Evolutionary conservation across 352 stramenopile genomes (phyloP).

Genomic region (Globisporangium splendens): DNA sequence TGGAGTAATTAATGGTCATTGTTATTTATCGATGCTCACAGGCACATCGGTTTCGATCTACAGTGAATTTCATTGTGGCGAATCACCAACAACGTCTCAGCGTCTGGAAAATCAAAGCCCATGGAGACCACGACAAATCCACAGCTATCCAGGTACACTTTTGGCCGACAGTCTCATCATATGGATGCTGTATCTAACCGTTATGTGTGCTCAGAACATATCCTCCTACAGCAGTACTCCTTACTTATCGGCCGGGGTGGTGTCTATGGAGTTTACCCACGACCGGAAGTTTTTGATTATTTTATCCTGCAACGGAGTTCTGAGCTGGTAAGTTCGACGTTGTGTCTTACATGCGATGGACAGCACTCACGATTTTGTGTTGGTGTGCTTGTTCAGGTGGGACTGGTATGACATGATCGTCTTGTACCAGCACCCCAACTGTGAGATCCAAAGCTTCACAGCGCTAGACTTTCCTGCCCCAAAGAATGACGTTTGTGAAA

Average conservation of each 20-base stretch:
- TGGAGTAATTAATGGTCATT: neutral
- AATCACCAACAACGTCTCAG: slow-evolving; percentile 13
- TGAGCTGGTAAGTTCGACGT: slow-evolving; percentile 23
- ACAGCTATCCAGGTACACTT: slow-evolving; percentile 6
- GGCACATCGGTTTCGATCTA: slow-evolving; percentile 14
- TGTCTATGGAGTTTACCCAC: slow-evolving; percentile 7
- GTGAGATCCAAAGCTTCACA: slow-evolving; percentile 20
- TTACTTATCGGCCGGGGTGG: neutral
- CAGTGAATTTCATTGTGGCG: slow-evolving; percentile 10
- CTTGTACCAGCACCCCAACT: slow-evolving; percentile 14
- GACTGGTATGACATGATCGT: slow-evolving; percentile 29
- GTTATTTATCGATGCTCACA: neutral
- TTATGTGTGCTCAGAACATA: slow-evolving; percentile 8
- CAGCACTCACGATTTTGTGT: slow-evolving; percentile 3
- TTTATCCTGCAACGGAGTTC: slow-evolving; percentile 14
- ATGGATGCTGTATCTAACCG: neutral
- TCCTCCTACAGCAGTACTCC: neutral
- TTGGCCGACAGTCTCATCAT: neutral
- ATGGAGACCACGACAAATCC: neutral
- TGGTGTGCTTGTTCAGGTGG: slow-evolving; percentile 22
- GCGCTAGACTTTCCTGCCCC: neutral
- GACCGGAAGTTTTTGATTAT: slow-evolving; percentile 5
- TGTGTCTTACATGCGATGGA: neutral
- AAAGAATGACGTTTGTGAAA: neutral
- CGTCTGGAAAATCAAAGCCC: slow-evolving; percentile 5